These are phyloP conservation scores for Wickerhamiella vanderwaltii DNA, from an alignment of 805 yeast species.

Conservation along the genomic window DNA sequence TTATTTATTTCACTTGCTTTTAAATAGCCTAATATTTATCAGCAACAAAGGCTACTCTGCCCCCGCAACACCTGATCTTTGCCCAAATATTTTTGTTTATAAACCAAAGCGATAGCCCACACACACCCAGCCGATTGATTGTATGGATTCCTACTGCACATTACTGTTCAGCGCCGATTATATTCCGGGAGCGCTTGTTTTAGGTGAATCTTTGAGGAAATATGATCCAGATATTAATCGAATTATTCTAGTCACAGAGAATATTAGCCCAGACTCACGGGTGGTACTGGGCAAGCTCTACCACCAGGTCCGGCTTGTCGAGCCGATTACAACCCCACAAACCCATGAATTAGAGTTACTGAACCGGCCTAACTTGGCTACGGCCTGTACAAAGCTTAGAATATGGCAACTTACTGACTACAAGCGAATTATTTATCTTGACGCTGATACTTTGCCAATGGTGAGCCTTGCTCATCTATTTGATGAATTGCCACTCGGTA, in stretches of 20 bases:
- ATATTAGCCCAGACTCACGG: conserved; percentile 18
- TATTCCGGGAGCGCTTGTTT: conserved; percentile 37
- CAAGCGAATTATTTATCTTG: conserved; percentile 37
- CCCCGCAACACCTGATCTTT: no score
- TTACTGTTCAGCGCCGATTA: conserved; percentile 37
- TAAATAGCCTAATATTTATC: no score
- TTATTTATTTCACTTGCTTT: no score
- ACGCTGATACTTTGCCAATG: conserved; percentile 42
- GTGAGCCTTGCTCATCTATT: conserved; percentile 26
- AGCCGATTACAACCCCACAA: conserved; percentile 21
- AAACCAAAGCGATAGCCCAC: no score
- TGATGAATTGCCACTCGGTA: conserved; percentile 15
- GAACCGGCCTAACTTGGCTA: conserved; percentile 38
- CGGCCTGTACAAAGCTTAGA: conserved; percentile 41
- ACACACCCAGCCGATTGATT: no score
- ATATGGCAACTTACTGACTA: conserved; percentile 39
- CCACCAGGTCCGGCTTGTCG: conserved; percentile 24
- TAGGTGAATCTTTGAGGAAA: conserved; percentile 31
- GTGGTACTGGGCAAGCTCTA: conserved; percentile 18
- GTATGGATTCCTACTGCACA: conserved; percentile 34
- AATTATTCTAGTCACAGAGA: conserved; percentile 24
- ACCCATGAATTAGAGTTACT: conserved; percentile 26
- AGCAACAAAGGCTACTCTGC: no score
- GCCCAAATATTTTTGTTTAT: no score
- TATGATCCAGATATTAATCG: conserved; percentile 21